Conservation (phyloP, 169 alveolate genomes). For the Besnoitia besnoiti region DNA sequence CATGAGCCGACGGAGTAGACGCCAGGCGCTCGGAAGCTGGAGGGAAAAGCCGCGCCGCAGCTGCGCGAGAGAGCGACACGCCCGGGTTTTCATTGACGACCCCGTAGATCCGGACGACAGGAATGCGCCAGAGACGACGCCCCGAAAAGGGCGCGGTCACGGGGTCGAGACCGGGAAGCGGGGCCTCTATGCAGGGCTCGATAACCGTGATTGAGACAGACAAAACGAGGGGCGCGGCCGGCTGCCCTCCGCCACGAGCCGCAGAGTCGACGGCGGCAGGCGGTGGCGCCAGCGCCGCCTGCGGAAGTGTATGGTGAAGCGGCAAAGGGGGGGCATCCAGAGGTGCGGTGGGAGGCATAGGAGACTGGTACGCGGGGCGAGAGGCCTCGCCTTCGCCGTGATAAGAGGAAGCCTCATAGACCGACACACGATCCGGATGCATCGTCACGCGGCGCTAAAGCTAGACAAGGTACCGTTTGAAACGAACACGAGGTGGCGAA, state of each 20-base stretch:
- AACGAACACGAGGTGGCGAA: too few species aligned
- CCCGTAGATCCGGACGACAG: slow-evolving; percentile 57
- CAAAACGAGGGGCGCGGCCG: slow-evolving; percentile 14
- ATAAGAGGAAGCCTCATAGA: too few species aligned
- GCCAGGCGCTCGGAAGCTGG: neutral
- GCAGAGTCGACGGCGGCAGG: too few species aligned
- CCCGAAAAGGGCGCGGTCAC: slow-evolving; percentile 53
- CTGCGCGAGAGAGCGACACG: neutral
- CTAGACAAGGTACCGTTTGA: too few species aligned
- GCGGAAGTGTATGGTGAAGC: too few species aligned
- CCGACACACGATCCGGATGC: too few species aligned
- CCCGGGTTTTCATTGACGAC: slow-evolving; percentile 19
- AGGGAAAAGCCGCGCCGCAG: neutral
- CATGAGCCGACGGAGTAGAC: neutral
- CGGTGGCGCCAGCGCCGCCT: too few species aligned
- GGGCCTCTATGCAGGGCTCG: slow-evolving; percentile 43
- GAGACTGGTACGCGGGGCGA: too few species aligned
- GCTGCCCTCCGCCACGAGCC: neutral
- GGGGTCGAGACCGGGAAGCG: slow-evolving; percentile 54
- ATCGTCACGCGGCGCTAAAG: too few species aligned
- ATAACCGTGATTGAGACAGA: slow-evolving; percentile 58
- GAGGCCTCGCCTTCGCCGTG: too few species aligned
- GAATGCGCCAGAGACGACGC: slow-evolving; percentile 54
- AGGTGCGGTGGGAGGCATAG: too few species aligned
- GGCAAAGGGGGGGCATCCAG: too few species aligned